phyloP scores from a whole-genome alignment of 768 basidiomycete genomes.

The Termitomyces titanicus region DNA sequence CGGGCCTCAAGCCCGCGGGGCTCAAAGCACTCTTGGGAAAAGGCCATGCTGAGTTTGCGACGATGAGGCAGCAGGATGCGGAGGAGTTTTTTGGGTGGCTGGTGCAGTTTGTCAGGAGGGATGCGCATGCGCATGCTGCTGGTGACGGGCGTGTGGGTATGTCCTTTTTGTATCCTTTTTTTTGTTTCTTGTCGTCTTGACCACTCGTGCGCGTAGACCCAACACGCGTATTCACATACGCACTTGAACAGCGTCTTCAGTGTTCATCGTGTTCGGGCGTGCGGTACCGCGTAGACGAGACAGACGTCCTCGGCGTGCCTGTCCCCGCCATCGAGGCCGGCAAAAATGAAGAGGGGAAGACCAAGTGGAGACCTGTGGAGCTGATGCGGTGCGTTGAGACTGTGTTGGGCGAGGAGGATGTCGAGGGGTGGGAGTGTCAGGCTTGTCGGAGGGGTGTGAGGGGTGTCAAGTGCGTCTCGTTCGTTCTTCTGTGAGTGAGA shows the following conservation, averaged over 20 bases:
- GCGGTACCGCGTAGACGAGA: conserved; percentile 72
- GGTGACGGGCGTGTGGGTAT: too few species aligned
- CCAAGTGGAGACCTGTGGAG: conserved; percentile 56
- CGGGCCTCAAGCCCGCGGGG: conserved; percentile 73
- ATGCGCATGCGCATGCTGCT: conserved; percentile 49
- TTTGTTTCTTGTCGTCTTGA: too few species aligned
- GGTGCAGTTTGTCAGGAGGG: conserved; percentile 65
- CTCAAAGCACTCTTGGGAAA: conserved; percentile 92
- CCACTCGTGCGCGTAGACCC: too few species aligned
- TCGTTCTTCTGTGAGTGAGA: neutral
- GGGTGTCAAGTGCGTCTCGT: conserved; percentile 57
- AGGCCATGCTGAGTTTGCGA: conserved; percentile 91
- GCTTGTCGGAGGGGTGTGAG: conserved; percentile 62
- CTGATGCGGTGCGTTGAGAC: conserved; percentile 60
- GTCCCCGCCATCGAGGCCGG: conserved; percentile 65
- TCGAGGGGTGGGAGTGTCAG: conserved; percentile 78
- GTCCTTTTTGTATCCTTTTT: too few species aligned
- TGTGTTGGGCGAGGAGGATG: conserved; percentile 53
- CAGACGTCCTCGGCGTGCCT: conserved; percentile 76
- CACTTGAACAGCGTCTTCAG: conserved; percentile 82
- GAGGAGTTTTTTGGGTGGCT: conserved; percentile 92
- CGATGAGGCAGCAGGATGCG: conserved; percentile 96
- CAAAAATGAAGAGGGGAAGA: conserved; percentile 51
- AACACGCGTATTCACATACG: conserved; percentile 75
- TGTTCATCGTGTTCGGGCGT: conserved; percentile 78